These are phyloP conservation scores for Cicer pinnatifidum DNA, from an alignment of 306 rosid species.

Conservation along the genomic window DNA sequence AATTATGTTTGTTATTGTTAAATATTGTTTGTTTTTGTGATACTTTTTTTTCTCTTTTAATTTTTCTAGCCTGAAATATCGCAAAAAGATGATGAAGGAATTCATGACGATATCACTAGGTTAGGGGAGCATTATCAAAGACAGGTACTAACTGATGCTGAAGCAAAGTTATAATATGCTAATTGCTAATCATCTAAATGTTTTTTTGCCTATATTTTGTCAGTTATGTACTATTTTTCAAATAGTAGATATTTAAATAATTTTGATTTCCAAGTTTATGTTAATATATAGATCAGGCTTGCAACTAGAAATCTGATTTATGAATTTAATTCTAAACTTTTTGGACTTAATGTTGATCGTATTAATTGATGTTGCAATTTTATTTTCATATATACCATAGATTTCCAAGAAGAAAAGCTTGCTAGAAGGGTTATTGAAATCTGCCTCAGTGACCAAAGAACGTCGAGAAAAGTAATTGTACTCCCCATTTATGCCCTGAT, in stretches of 20 bases:
- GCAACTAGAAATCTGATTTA: conserved; percentile 14
- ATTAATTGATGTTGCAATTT: conserved; percentile 24
- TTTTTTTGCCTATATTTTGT: conserved; percentile 16
- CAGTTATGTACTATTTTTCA: conserved; percentile 14
- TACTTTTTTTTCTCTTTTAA: conserved; percentile 41
- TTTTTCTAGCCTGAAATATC: conserved; percentile 69
- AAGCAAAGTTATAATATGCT: conserved; percentile 29
- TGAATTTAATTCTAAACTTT: conserved; percentile 28
- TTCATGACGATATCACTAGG: conserved; percentile 61
- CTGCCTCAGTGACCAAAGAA: conserved; percentile 60
- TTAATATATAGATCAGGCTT: conserved; percentile 17
- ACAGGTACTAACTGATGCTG: conserved; percentile 59
- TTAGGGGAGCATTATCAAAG: conserved; percentile 65
- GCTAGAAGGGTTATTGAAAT: conserved; percentile 60
- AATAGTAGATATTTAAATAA: conserved; percentile 10
- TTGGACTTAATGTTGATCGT: conserved; percentile 32
- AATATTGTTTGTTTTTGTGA: conserved; percentile 24
- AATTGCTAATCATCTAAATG: conserved; percentile 30
- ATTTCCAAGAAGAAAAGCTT: conserved; percentile 61
- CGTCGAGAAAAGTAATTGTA: conserved; percentile 65
- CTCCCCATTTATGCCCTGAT: conserved; percentile 46
- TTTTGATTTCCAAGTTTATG: conserved; percentile 29
- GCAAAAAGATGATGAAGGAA: conserved; percentile 63
- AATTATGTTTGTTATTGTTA: conserved; percentile 17
- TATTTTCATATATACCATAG: conserved; percentile 51